A percentile compares a stretch with the other conserved stretches of the same genome.
Conservation (phyloP, 768 basidiomycete genomes). For the Lanmaoa rubissima region DNA sequence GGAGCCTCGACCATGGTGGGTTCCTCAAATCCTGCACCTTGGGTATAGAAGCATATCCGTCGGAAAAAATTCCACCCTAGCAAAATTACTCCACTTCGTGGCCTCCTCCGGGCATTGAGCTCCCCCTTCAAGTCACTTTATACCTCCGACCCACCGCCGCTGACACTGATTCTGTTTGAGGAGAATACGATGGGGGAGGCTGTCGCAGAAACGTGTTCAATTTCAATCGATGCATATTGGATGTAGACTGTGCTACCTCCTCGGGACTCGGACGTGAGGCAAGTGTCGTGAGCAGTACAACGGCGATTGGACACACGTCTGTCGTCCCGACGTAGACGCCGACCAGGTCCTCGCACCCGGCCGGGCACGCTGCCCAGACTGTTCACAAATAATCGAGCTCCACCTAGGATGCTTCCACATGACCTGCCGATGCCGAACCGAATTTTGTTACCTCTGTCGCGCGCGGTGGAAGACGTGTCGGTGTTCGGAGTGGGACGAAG, state of each 20-base stretch:
- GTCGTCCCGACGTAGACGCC: conserved; percentile 25
- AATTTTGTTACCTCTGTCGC: conserved; percentile 49
- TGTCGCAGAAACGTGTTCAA: neutral
- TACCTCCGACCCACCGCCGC: no score
- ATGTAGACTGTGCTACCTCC: conserved; percentile 6
- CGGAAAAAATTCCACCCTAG: no score
- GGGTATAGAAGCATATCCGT: no score
- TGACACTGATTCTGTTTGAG: neutral
- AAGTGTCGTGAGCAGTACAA: conserved; percentile 25
- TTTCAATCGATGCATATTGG: neutral
- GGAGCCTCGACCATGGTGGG: no score
- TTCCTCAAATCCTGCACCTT: no score
- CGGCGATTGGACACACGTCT: conserved; percentile 25
- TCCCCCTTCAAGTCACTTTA: no score
- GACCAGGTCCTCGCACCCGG: conserved; percentile 29
- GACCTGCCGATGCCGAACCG: conserved; percentile 37
- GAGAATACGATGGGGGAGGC: conserved; percentile 30
- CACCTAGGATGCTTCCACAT: conserved; percentile 40
- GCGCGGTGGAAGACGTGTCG: conserved; percentile 60
- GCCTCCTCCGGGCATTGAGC: no score
- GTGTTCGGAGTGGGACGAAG: conserved; percentile 70
- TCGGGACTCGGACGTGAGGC: conserved; percentile 23
- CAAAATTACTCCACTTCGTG: no score
- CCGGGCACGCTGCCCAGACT: conserved; percentile 41
- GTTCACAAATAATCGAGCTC: conserved; percentile 39